Base-by-base conservation (phyloP, 805 yeast genomes). In the Nakazawaea holstii region DNA sequence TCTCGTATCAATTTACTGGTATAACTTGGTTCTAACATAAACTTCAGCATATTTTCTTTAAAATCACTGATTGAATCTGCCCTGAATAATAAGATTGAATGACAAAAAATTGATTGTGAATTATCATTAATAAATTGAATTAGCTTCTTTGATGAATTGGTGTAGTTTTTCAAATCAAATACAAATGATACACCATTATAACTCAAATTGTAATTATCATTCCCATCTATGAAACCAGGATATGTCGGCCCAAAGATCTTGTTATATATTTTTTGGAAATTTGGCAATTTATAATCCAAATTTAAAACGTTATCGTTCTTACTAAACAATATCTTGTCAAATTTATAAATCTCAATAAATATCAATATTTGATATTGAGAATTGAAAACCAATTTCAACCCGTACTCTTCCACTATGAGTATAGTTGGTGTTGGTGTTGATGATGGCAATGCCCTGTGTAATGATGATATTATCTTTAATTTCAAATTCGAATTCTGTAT, bases 181-280 rank as follows among this genome's bases (percentile, higher is more conserved):
- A 66, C 68, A 60, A 80, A 80, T 0, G 76, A 66, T 4, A 80
- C 65, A 0, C 87, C 87, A 1, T 80, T 78, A 53, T 80, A 80
- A 20, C 79, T 72, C 26, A 80, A 61, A 9, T 69, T 59, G 53
- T 79, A 80, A 24, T 58, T 52, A 15, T 54, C 39, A 3, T 49
- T 52, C 1, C 48, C 46, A 39, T 65, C 59, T 8, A 68, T 53
- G 27, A 55, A 59, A 0, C 85, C 86, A 1, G 83, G 81, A 50
- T 74, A 78, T 0, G 86, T 80, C 1, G 85, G 85, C 0, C 87
- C 87, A 56, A 80, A 77, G 2, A 73, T 65, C 55, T 72, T 74
- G 54, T 79, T 78, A 59, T 80, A 80, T 2, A 80, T 66, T 14
- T 66, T 60, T 40, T 71, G 73, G 52, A 78, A 65, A 11, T 58